phyloP scores from a whole-genome alignment of 768 basidiomycete species.

The Lactarius hengduanensis region DNA sequence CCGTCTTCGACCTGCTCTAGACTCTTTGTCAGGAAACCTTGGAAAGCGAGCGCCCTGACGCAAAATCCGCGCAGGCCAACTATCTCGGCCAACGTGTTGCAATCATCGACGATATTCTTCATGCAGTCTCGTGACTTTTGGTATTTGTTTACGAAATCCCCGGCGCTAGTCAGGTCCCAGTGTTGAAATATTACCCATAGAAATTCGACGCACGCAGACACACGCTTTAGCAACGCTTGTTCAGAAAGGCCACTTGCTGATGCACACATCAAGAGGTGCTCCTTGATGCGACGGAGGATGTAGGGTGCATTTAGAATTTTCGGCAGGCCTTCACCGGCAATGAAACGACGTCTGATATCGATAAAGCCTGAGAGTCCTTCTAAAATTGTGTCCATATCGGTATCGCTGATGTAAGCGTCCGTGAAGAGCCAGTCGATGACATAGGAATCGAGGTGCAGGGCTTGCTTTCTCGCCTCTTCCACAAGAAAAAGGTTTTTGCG shows the following conservation, averaged over 20 bases:
- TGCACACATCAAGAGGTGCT: slow-evolving; percentile 11
- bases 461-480: not conserved
- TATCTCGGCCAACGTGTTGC: not conserved
- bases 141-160: not conserved
- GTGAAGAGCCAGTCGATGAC: slow-evolving; percentile 18
- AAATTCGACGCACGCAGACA: slow-evolving; percentile 5
- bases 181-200: slow-evolving; percentile 1
- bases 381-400: slow-evolving; percentile 7
- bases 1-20: not conserved
- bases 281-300: slow-evolving; percentile 1
- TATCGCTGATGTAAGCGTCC: slow-evolving; percentile 11
- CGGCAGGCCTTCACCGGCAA: not conserved
- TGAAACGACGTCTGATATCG: not conserved
- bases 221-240: not conserved
- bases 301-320: not conserved
- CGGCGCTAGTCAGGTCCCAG: not conserved
- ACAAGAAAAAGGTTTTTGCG: not conserved
- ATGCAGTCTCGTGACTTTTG: not conserved
- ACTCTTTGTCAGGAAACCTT: not conserved
- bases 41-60: slow-evolving; percentile 7
- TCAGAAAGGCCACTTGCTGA: slow-evolving; percentile 6
- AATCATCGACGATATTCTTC: not conserved
- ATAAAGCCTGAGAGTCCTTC: too few species aligned
- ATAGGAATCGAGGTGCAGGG: slow-evolving; percentile 2
- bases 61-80: slow-evolving; percentile 10